A percentile compares a stretch with the other conserved stretches of the same genome.
Evolutionary conservation across 2,329 filamentous ascomycete genomes (phyloP).

Genomic region (Alternaria dauci): DNA sequence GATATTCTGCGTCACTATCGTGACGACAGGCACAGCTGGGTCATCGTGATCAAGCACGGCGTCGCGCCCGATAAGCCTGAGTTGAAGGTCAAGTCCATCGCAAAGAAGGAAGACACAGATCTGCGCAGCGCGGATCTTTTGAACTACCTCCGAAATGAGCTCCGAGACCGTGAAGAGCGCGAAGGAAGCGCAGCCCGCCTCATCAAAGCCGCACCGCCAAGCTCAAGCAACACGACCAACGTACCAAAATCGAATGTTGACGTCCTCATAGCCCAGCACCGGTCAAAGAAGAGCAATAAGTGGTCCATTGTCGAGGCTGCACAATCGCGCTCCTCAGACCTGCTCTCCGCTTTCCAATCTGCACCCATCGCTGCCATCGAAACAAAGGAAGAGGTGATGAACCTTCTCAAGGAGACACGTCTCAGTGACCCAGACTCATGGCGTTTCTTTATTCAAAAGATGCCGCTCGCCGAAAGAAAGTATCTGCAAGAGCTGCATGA

Average conservation of each 20-base stretch:
- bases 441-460: conserved; percentile 80
- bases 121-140: conserved; percentile 76
- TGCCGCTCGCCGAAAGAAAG: conserved; percentile 78
- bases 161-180: conserved; percentile 77
- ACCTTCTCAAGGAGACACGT: conserved; percentile 75
- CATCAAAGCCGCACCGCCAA: conserved; percentile 30
- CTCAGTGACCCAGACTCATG: conserved; percentile 85
- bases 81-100: conserved; percentile 80
- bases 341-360: conserved; percentile 75
- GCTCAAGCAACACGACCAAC: conserved; percentile 26
- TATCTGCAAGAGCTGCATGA: conserved; percentile 86
- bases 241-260: conserved; percentile 72
- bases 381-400: conserved; percentile 82
- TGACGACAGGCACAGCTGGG: conserved; percentile 82
- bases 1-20: conserved; percentile 79
- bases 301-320: conserved; percentile 83
- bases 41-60: conserved; percentile 86
- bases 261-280: conserved; percentile 82
- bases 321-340: conserved; percentile 63
- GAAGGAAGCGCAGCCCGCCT: conserved; percentile 57
- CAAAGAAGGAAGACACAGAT: conserved; percentile 79
- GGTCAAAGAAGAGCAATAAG: conserved; percentile 91
- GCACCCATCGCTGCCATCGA: conserved; percentile 89
- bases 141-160: conserved; percentile 80
- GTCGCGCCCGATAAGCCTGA: conserved; percentile 61